phyloP scores from a whole-genome alignment of 106 monocot species.

The Apostasia ramifera region DNA sequence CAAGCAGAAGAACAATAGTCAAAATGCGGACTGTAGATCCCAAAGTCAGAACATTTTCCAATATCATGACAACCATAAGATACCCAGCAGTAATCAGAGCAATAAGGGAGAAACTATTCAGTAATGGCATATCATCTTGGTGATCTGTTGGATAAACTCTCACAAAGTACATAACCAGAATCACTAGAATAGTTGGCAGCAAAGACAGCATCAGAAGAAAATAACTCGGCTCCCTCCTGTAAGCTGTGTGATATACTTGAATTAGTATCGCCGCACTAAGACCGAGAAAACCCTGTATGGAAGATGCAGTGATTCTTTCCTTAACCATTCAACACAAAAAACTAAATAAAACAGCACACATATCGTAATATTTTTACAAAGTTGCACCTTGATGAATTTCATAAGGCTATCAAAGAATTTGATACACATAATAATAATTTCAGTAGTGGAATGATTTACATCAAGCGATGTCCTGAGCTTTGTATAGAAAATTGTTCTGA shows the following conservation, averaged over 20 bases:
- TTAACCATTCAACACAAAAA: too few relatives aligned
- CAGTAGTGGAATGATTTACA: too few relatives aligned
- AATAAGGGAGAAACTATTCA: constrained; percentile 32
- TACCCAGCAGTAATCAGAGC: constrained; percentile 33
- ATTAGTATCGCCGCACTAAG: constrained; percentile 51
- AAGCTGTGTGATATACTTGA: constrained; percentile 32
- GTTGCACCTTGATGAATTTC: too few relatives aligned
- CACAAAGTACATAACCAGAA: constrained; percentile 37
- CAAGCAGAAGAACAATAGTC: constrained; percentile 22
- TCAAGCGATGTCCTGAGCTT: too few relatives aligned
- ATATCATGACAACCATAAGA: constrained; percentile 36
- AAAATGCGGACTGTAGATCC: constrained; percentile 1
- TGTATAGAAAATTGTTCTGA: too few relatives aligned
- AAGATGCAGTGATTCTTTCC: neutral
- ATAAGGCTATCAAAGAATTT: too few relatives aligned
- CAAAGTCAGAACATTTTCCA: constrained; percentile 24
- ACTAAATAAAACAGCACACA: too few relatives aligned
- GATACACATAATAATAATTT: too few relatives aligned
- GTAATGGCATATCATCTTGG: constrained; percentile 22
- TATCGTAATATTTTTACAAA: too few relatives aligned
- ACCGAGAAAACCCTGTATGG: constrained; percentile 39
- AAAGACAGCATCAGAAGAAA: constrained; percentile 46
- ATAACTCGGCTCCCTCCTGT: constrained; percentile 13
- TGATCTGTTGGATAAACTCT: constrained; percentile 13
- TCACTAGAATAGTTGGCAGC: constrained; percentile 19